phyloP scores from a whole-genome alignment of 2,329 filamentous ascomycete species.

The Fusarium napiforme region DNA sequence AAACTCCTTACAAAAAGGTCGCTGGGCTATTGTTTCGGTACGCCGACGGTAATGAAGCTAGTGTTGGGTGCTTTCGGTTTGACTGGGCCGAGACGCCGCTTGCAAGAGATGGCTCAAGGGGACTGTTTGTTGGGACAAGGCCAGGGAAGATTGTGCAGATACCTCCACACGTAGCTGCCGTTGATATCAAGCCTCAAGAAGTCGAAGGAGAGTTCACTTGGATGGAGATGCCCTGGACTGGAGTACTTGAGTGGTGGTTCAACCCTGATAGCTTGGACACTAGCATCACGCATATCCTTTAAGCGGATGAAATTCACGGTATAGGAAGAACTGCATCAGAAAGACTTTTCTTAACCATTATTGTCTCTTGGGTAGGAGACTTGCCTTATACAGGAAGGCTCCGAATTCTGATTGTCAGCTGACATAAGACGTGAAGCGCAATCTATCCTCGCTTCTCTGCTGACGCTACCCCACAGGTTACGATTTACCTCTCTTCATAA shows the following conservation, averaged over 20 bases:
- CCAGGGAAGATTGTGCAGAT: neutral
- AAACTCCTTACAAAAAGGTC: neutral
- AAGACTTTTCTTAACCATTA: accelerated
- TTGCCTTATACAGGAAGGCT: neutral
- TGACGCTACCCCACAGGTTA: neutral
- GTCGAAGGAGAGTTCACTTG: neutral
- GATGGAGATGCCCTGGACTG: conserved; percentile 2
- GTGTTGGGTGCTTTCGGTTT: conserved; percentile 11
- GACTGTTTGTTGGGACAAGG: neutral
- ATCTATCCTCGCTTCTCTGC: neutral
- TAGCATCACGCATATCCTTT: neutral
- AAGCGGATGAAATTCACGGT: neutral
- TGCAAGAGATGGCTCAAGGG: neutral
- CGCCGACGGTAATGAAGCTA: neutral
- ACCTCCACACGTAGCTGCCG: neutral
- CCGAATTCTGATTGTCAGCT: neutral
- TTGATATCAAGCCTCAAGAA: neutral
- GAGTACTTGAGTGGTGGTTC: conserved; percentile 23
- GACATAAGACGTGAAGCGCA: neutral
- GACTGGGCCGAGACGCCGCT: neutral
- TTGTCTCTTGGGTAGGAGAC: neutral
- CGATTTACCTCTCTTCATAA: neutral
- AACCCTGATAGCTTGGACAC: conserved; percentile 4
- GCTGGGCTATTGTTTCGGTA: neutral
- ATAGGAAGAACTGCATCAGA: neutral